These are phyloP conservation scores for Punica granatum DNA, from an alignment of 345 rosid species.

Conservation along the genomic window DNA sequence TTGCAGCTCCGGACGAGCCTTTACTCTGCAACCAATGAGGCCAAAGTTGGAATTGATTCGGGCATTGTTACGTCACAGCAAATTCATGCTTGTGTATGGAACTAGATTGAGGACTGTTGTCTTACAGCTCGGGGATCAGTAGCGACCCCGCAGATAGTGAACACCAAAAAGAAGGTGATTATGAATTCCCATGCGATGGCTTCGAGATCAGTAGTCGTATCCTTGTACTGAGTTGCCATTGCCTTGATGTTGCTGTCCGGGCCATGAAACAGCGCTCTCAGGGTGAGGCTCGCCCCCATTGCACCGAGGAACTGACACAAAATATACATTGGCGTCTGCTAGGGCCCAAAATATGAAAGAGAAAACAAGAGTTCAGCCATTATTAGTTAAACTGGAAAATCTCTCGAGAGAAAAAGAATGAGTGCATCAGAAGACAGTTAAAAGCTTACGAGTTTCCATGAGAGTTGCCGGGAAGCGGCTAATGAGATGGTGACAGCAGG, in stretches of 20 bases:
- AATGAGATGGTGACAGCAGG: slow-evolving; percentile 43
- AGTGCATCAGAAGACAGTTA: background rate
- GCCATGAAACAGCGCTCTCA: slow-evolving; percentile 22
- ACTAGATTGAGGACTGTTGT: too few species aligned
- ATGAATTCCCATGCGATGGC: slow-evolving; percentile 47
- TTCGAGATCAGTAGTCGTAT: slow-evolving; percentile 35
- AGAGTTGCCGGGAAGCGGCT: slow-evolving; percentile 23
- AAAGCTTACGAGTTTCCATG: slow-evolving; percentile 35
- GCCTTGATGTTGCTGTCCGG: slow-evolving; percentile 12
- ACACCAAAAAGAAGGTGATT: slow-evolving; percentile 32
- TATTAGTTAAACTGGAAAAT: background rate
- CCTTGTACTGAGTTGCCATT: slow-evolving; percentile 23
- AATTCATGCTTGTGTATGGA: background rate
- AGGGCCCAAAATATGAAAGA: background rate
- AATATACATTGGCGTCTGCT: slow-evolving; percentile 32
- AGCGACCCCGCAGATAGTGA: slow-evolving; percentile 27
- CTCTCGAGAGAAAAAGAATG: background rate
- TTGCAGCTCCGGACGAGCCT: slow-evolving; percentile 27
- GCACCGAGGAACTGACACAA: slow-evolving; percentile 37
- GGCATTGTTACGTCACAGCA: too few species aligned
- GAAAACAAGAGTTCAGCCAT: background rate
- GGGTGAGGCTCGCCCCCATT: slow-evolving; percentile 32
- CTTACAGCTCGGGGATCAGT: slow-evolving; percentile 43
- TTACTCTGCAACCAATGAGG: slow-evolving; percentile 19
- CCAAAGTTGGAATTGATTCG: background rate